These are phyloP conservation scores for Nothopassalora personata DNA, from an alignment of 2,329 filamentous ascomycete genomes.

Conservation along the genomic window DNA sequence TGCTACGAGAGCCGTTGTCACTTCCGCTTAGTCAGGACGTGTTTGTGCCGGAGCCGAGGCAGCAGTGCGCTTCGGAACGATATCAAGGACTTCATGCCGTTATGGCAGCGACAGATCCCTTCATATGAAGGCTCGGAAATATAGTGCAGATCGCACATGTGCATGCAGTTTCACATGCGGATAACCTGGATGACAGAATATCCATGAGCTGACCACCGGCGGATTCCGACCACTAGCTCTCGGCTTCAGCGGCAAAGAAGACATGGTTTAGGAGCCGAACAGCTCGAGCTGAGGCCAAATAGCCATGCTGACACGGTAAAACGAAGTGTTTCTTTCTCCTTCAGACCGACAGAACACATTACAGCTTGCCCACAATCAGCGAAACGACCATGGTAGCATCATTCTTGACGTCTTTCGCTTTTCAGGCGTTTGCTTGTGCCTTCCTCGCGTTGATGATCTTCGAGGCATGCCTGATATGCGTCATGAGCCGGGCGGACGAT, in stretches of 20 bases:
- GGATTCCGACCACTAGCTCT: neutral
- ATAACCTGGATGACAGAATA: neutral
- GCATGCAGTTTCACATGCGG: neutral
- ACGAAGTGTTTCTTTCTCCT: neutral
- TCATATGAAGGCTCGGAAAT: neutral
- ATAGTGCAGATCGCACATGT: neutral
- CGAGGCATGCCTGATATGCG: neutral
- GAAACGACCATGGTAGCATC: neutral
- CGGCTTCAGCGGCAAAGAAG: neutral
- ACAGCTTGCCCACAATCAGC: neutral
- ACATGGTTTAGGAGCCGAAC: neutral
- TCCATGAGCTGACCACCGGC: neutral
- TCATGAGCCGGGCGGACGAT: neutral
- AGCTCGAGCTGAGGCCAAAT: neutral
- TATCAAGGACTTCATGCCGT: neutral
- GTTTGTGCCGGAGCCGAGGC: neutral
- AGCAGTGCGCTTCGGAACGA: neutral
- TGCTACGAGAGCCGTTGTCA: neutral
- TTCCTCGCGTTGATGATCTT: constrained; percentile 1
- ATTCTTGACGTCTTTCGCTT: neutral
- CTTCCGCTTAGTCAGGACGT: neutral
- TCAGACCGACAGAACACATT: neutral
- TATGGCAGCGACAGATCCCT: neutral
- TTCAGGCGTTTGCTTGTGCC: neutral
- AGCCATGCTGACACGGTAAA: neutral